Evolutionary conservation across 805 yeast species (phyloP), one percentile per base, ranked within the genome.

Genomic region (Candida awuae): DNA sequence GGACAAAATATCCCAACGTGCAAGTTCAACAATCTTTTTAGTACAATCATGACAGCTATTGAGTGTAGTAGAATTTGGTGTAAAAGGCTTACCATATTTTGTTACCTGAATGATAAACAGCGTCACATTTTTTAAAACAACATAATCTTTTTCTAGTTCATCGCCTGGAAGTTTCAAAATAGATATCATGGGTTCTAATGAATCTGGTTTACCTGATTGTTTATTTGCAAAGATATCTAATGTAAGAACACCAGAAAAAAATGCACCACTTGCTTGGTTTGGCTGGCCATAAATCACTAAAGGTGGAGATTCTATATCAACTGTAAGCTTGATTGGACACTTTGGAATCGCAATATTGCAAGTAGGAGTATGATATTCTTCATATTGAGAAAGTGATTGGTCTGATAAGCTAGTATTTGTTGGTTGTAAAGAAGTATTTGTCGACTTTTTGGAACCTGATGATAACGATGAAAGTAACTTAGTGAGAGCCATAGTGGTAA

Each of bases 271-370:
- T 2, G 92, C 77, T 43, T 84, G 92, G 8, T 62, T 58, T 3
- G 88, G 82, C 1, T 71, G 61, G 0, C 98, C 98, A 54, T 84
- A 90, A 39, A 92, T 63, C 33, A 85, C 75, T 28, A 88, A 70
- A 0, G 99, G 98, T 1, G 97, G 97, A 2, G 94, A 80, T 55
- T 92, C 99, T 17, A 92, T 65, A 28, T 69, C 68, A 25, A 88
- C 69, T 1, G 77, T 55, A 10, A 84, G 59, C 25, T 70, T 50
- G 18, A 62, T 44, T 12, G 56, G 58, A 2, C 55, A 47, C 9
- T 47, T 32, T 13, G 53, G 51, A 16, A 46, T 47, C 7, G 47
- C 38, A 35, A 47, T 52, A 37, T 59, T 59, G 31, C 58, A 42
- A 8, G 42, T 39, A 4, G 37, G 38, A 0, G 57, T 45, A 30